Evolutionary conservation across 805 yeast genomes (phyloP).

Genomic region (Candida tibetensis): DNA sequence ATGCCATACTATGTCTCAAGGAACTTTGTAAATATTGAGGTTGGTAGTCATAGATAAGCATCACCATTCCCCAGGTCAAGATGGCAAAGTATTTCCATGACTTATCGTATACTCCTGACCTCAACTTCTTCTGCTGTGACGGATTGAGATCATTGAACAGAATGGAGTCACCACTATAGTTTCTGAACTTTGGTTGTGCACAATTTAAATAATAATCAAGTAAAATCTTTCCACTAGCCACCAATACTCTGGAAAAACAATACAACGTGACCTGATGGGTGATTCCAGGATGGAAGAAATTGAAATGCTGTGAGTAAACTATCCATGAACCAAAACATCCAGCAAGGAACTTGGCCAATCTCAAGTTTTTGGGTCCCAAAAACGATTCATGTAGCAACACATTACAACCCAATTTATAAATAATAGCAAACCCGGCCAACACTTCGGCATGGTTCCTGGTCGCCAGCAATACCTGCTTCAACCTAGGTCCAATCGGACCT

Average conservation of each 20-base stretch:
- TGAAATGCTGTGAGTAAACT: conserved; percentile 44
- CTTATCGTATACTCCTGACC: conserved; percentile 16
- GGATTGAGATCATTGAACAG: conserved; percentile 26
- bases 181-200: conserved; percentile 31
- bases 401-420: conserved; percentile 44
- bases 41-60: conserved; percentile 65
- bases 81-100: conserved; percentile 62
- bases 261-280: conserved; percentile 75
- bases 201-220: conserved; percentile 38
- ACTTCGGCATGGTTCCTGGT: conserved; percentile 55
- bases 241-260: conserved; percentile 63
- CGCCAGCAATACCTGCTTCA: conserved; percentile 47
- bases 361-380: conserved; percentile 30
- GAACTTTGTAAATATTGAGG: conserved; percentile 62
- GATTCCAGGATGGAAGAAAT: conserved; percentile 46
- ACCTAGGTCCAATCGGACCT: conserved; percentile 47
- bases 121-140: conserved; percentile 34
- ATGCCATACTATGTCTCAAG: conserved; percentile 66
- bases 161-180: conserved; percentile 16
- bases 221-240: conserved; percentile 57
- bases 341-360: conserved; percentile 33
- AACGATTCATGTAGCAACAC: conserved; percentile 30
- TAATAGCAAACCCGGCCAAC: conserved; percentile 53
- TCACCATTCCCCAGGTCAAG: conserved; percentile 68
- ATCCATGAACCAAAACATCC: conserved; percentile 43